Evolutionary conservation across 176 grass and related monocot genomes (phyloP), one percentile per base, ranked within the genome.

Genomic region (Ampelocalamus luodianensis): DNA sequence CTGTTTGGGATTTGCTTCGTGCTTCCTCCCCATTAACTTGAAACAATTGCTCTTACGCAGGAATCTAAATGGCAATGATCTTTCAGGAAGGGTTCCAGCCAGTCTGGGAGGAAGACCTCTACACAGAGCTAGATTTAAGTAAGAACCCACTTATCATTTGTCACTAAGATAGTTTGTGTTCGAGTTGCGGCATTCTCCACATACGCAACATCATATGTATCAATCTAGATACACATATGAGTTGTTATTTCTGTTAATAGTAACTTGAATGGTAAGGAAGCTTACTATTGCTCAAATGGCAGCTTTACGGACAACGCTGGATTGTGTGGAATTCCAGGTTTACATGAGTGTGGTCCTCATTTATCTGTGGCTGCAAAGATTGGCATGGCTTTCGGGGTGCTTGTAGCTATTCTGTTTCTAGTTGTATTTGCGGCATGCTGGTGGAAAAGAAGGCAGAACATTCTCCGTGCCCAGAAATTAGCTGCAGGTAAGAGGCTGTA

Each of bases 71-170:
- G 96, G 88, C 63, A 99, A 99, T 80, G 83, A 23, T 88, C 86
- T 99, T 63, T 93, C 96, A 43, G 96, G 96, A 84, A 94, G 83
- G 75, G 93, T 99, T 85, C 96, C 96, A 11, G 89, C 91, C 71
- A 94, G 64, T 60, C 85, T 99, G 34, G 96, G 96, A 44, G 96
- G 96, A 86, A 95, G 96, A 71, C 93, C 93, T 82, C 88, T 99
- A 72, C 96, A 96, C 81, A 91, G 96, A 85, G 96, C 92, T 87
- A 91, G 96, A 82, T 99, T 99, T 61, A 99, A 99, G 96, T 96
- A 88, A 94, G 83, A 68, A 63, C 40, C 5, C 26, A 20, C 68
- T 18, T 37, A 42, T 20, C 48, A 81, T n/a, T 37, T 78, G 13
- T 49, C 9, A 38, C 23, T 51, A 40, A 66, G 8, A 23, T 69